Evolutionary conservation across 768 basidiomycete species (phyloP).

Genomic region (Leccinum aurantiacum): DNA sequence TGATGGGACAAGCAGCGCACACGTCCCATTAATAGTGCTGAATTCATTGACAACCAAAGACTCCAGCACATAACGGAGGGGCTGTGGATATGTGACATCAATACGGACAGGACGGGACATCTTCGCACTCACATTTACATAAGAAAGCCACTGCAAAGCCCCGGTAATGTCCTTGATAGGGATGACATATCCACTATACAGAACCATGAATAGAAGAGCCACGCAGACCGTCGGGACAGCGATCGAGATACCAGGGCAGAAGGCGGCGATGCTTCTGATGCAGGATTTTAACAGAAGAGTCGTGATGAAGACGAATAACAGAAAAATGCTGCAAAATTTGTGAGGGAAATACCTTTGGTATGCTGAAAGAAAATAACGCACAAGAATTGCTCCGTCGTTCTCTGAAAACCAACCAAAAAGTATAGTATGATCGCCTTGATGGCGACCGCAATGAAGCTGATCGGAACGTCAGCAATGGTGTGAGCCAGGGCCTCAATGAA

Average conservation of each 20-base stretch:
- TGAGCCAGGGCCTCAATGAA: conserved; percentile 46
- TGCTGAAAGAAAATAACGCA: conserved; percentile 1
- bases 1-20: conserved; percentile 33
- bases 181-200: conserved; percentile 45
- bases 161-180: conserved; percentile 14
- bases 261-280: conserved; percentile 66
- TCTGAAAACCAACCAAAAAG: conserved; percentile 22
- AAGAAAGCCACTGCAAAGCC: conserved; percentile 20
- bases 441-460: conserved; percentile 28
- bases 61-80: conserved; percentile 30
- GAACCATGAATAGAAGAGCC: conserved; percentile 37
- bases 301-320: conserved; percentile 51
- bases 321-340: conserved; percentile 59
- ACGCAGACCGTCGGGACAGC: conserved; percentile 40
- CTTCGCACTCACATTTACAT: conserved; percentile 32
- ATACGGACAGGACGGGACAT: conserved; percentile 34
- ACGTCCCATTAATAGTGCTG: conserved; percentile 35
- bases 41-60: conserved; percentile 51
- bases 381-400: conserved; percentile 19
- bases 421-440: conserved; percentile 18
- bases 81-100: conserved; percentile 28
- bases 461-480: conserved; percentile 46
- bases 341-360: too few relatives aligned
- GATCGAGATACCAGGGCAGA: conserved; percentile 50
- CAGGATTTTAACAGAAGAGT: conserved; percentile 69